Evolutionary conservation across 441 rosid genomes (phyloP).

Genomic region (Breynia disticha): DNA sequence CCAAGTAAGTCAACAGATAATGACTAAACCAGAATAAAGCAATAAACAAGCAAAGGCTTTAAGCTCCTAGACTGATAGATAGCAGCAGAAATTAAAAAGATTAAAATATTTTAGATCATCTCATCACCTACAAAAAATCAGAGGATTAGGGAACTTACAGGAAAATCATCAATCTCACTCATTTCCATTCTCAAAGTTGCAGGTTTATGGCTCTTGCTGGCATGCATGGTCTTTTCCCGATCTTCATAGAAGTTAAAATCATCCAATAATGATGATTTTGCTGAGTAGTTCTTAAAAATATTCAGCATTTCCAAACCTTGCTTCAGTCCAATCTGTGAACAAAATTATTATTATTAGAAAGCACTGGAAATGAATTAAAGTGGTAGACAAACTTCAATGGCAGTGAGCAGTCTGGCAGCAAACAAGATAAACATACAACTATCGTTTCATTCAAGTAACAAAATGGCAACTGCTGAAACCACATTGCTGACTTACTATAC

Average conservation of each 20-base stretch:
- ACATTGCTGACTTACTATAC: too few relatives aligned
- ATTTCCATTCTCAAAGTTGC: conserved; percentile 38
- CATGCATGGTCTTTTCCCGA: conserved; percentile 46
- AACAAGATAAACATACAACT: neutral
- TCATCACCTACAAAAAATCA: too few relatives aligned
- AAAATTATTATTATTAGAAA: neutral
- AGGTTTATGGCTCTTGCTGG: conserved; percentile 30
- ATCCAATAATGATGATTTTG: conserved; percentile 68
- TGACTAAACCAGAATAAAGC: too few relatives aligned
- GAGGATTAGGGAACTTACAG: conserved; percentile 34
- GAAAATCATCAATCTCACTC: conserved; percentile 22
- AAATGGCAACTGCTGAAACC: too few relatives aligned
- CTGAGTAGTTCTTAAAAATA: conserved; percentile 62
- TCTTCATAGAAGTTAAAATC: conserved; percentile 79
- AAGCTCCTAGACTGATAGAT: too few relatives aligned
- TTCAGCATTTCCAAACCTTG: conserved; percentile 74
- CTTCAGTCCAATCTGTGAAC: conserved; percentile 49
- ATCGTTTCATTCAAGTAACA: too few relatives aligned
- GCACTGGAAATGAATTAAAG: too few relatives aligned
- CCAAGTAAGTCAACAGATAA: too few relatives aligned
- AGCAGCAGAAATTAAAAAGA: too few relatives aligned
- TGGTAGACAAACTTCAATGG: neutral
- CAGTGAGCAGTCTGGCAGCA: neutral
- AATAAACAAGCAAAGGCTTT: too few relatives aligned
- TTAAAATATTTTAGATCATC: too few relatives aligned